Conservation (phyloP, 305 asterid genomes). For the Striga hermonthica region DNA sequence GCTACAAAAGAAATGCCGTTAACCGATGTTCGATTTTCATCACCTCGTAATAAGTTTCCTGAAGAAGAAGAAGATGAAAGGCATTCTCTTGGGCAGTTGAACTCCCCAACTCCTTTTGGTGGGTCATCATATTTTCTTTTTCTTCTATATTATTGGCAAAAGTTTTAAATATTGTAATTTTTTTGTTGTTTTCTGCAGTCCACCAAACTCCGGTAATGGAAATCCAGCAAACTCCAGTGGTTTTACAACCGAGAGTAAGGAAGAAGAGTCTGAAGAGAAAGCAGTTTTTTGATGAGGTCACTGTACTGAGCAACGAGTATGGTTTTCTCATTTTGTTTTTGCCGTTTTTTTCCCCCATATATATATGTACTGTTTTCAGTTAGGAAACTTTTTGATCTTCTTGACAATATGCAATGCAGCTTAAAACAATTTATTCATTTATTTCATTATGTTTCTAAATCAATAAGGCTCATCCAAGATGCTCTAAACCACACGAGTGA, state of each 20-base stretch:
- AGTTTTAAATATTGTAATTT: background rate
- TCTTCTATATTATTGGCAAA: background rate
- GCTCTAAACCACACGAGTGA: conserved; percentile 38
- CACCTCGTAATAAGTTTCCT: conserved; percentile 32
- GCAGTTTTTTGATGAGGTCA: conserved; percentile 42
- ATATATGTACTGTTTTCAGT: too few relatives aligned
- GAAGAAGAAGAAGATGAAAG: conserved; percentile 36
- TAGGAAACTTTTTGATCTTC: too few relatives aligned
- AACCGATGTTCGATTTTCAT: conserved; percentile 36
- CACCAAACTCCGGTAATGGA: conserved; percentile 46
- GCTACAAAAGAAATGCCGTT: conserved; percentile 36
- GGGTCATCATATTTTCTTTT: background rate
- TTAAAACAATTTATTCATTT: too few relatives aligned
- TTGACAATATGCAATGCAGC: too few relatives aligned
- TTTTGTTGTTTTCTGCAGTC: conserved; percentile 37
- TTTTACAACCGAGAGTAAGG: conserved; percentile 39
- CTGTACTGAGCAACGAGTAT: conserved; percentile 63
- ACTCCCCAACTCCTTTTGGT: conserved; percentile 46
- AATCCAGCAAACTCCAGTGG: conserved; percentile 47
- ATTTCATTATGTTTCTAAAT: too few relatives aligned
- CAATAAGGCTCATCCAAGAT: conserved; percentile 46
- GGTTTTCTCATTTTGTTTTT: conserved; percentile 24
- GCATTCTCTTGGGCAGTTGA: conserved; percentile 37
- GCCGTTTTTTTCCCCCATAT: background rate
- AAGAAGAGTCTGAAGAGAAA: conserved; percentile 65